Percentiles rank a stretch among this genome's conserved stretches.
Conservation (phyloP, 805 yeast species). For the Nakazawaea wyomingensis region DNA sequence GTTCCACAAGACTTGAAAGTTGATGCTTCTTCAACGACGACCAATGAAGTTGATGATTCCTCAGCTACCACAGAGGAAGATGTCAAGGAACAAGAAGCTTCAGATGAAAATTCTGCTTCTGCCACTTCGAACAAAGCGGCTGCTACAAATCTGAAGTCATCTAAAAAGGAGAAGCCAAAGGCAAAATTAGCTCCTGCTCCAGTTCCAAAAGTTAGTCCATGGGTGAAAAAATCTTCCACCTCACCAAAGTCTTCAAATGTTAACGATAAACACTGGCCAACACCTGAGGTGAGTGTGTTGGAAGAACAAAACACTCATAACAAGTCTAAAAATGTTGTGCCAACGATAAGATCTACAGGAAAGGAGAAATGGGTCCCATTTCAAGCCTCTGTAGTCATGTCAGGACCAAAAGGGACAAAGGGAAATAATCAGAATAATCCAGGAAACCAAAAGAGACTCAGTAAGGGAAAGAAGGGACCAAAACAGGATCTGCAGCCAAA, state of each 20-base stretch:
- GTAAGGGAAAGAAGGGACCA: conserved; percentile 13
- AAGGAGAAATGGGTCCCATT: conserved; percentile 74
- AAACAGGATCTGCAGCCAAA: conserved; percentile 9
- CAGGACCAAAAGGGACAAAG: conserved; percentile 22
- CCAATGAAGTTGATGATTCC: conserved; percentile 12
- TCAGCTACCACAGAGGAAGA: conserved; percentile 12
- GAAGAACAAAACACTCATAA: conserved; percentile 19
- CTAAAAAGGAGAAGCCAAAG: conserved; percentile 22
- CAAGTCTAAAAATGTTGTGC: conserved; percentile 16
- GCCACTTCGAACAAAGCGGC: background rate
- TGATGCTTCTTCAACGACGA: conserved; percentile 24
- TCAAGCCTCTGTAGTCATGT: conserved; percentile 48
- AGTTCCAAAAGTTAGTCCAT: conserved; percentile 55
- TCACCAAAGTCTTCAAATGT: conserved; percentile 21
- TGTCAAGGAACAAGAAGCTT: conserved; percentile 1
- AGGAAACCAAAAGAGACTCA: conserved; percentile 18
- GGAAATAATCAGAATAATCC: conserved; percentile 8
- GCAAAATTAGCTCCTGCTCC: conserved; percentile 58
- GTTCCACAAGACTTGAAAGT: conserved; percentile 18
- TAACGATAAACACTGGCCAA: conserved; percentile 28
- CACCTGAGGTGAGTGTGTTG: conserved; percentile 29
- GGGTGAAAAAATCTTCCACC: conserved; percentile 38
- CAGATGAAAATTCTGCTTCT: background rate
- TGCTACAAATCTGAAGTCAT: background rate
- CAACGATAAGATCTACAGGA: conserved; percentile 28